phyloP scores from a whole-genome alignment of 208 protist genomes.

The Acanthamoeba lenticulata region DNA sequence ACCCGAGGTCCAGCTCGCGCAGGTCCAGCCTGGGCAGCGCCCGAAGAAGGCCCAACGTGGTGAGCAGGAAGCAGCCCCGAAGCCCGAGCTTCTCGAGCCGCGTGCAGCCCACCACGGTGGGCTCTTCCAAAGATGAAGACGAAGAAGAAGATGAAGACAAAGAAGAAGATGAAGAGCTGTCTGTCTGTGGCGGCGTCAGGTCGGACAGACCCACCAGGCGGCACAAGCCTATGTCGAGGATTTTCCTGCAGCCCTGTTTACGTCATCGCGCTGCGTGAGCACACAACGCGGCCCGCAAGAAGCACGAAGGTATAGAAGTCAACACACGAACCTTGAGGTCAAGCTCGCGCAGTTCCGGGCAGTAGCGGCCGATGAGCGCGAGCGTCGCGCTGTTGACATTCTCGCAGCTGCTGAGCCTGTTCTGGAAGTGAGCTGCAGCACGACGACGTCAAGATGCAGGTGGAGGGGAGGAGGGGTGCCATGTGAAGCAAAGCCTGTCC shows the following conservation, averaged over 20 bases:
- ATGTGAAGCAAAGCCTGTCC: background rate
- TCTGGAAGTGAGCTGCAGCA: background rate
- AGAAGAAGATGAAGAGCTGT: background rate
- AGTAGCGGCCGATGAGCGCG: background rate
- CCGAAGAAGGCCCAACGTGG: background rate
- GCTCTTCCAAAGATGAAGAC: background rate
- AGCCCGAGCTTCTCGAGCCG: slow-evolving; percentile 8
- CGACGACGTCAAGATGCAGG: background rate
- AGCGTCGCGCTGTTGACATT: background rate
- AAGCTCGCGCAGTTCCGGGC: background rate
- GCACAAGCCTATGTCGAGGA: background rate
- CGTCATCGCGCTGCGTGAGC: background rate
- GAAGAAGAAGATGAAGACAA: background rate
- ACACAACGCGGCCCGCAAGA: background rate
- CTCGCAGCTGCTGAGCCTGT: background rate
- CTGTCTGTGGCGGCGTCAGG: background rate
- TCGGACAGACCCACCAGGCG: background rate
- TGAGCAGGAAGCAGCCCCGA: background rate
- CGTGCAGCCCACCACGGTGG: background rate
- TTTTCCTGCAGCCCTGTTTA: background rate
- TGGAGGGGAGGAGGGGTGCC: background rate
- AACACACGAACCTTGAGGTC: background rate
- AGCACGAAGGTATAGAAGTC: background rate
- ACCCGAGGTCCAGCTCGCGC: background rate
- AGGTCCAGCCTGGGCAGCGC: background rate